Base-by-base conservation (phyloP, 495 filamentous ascomycete genomes). In the Stereocaulon alpinum region DNA sequence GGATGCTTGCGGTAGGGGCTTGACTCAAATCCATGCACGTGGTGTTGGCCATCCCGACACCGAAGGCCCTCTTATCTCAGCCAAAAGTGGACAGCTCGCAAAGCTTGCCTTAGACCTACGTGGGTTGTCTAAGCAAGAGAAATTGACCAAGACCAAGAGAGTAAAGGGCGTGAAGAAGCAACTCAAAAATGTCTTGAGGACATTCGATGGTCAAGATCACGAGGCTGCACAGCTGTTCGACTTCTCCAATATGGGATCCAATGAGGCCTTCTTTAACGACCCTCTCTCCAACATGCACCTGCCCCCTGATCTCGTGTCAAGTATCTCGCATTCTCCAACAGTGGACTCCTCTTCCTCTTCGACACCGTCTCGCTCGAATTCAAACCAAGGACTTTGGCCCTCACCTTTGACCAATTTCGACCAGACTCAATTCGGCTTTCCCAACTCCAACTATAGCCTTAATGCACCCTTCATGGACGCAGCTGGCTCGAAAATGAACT, bases 1-100 rank as follows among this genome's bases (percentile, higher is more conserved):
- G 32, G 64, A 67, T 60, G 64, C 58, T 24, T 67, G 65, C 41
- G 49, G 65, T 40, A 50, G 64, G 56, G 65, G 55, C 6, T 18
- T 67, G 14, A 40, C 63, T 17, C 57, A 62, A 12, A 41, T 66
- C 18, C 56, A 62, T 17, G 29, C 10, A 27, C 53, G 58, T 12
- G 50, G 54, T 45, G 63, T 48, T 10, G 30, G 22, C 12, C 53
- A 48, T 29, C 10, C 32, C 22, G 55, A 37, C 14, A 27, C 54
- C 41, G 55, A 61, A 45, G 49, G 24, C 29, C 37, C 42, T 14
- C 37, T 45, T n/a, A 22, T 61, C 10, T 9, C 22, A 7, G 50
- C 45, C 9, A 42, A 40, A 37, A 45, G 52, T 18, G 55, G 32
- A 27, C 24, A 53, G 15, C 11, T 62, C 6, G 47, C 47, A 6